Percentiles rank a stretch among this genome's conserved stretches.
phyloP scores from a whole-genome alignment of 805 yeast species.

The Starmerella stigmatis region DNA sequence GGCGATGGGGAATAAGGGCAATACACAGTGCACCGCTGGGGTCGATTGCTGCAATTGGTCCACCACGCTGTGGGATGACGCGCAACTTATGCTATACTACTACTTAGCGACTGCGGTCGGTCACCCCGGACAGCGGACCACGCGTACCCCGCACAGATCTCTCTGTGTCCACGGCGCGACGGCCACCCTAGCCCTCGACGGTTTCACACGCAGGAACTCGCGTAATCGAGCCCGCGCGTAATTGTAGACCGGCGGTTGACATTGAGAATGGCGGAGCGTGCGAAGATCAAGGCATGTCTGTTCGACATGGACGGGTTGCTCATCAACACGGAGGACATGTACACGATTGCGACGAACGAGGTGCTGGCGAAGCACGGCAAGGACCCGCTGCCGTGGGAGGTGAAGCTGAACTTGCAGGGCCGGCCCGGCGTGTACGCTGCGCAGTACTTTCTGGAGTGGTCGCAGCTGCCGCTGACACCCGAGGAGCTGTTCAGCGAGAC shows the following conservation, averaged over 20 bases:
- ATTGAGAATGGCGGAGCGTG: neutral
- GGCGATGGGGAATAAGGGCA: too few relatives aligned
- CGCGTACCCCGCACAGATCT: too few relatives aligned
- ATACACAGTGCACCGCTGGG: too few relatives aligned
- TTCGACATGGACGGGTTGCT: slow-evolving; percentile 91
- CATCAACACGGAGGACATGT: slow-evolving; percentile 83
- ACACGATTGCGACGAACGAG: slow-evolving; percentile 66
- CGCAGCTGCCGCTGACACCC: slow-evolving; percentile 54
- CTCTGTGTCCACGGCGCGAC: too few relatives aligned
- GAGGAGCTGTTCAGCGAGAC: slow-evolving; percentile 51
- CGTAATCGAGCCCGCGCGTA: neutral
- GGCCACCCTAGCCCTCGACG: too few relatives aligned
- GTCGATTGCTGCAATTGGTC: too few relatives aligned
- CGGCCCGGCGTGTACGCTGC: slow-evolving; percentile 75
- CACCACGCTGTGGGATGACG: too few relatives aligned
- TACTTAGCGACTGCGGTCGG: too few relatives aligned
- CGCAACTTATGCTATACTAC: too few relatives aligned
- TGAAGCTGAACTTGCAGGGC: slow-evolving; percentile 81
- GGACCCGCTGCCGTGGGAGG: slow-evolving; percentile 79
- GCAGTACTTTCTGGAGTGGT: slow-evolving; percentile 52
- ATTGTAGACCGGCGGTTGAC: too few relatives aligned
- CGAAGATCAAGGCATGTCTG: slow-evolving; percentile 49
- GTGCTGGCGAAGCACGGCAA: slow-evolving; percentile 57
- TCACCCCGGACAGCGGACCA: too few relatives aligned
- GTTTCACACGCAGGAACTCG: too few relatives aligned